These are phyloP conservation scores for Microbotryum violaceum DNA, from an alignment of 1,284 basidiomycete genomes.

Conservation along the genomic window DNA sequence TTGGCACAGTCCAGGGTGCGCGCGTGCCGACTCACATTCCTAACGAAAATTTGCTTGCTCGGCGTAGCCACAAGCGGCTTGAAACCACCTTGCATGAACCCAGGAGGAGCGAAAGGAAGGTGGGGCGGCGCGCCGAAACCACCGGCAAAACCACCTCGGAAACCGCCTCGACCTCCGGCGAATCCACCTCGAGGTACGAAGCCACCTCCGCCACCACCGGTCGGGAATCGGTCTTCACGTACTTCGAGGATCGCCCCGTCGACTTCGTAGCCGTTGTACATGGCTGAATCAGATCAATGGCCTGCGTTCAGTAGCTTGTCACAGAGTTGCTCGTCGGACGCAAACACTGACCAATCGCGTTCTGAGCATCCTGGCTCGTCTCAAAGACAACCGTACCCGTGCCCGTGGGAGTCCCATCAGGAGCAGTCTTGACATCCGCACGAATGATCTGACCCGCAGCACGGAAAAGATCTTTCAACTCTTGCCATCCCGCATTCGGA, in stretches of 20 bases:
- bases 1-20: neutral
- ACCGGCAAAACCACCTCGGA: conserved; percentile 38
- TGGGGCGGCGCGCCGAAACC: conserved; percentile 9
- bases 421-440: conserved; percentile 84
- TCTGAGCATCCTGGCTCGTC: conserved; percentile 77
- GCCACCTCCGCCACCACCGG: conserved; percentile 84
- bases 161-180: conserved; percentile 22
- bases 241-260: conserved; percentile 87
- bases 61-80: conserved; percentile 53
- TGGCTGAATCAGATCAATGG: conserved; percentile 48
- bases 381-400: conserved; percentile 81
- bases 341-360: conserved; percentile 69
- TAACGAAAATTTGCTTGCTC: conserved; percentile 92
- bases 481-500: conserved; percentile 93
- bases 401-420: conserved; percentile 77
- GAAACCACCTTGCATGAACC: no score
- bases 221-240: conserved; percentile 81
- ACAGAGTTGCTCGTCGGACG: neutral
- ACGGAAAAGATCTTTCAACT: conserved; percentile 91
- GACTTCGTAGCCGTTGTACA: conserved; percentile 93
- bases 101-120: no score
- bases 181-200: conserved; percentile 49
- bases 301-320: neutral
- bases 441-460: conserved; percentile 86
- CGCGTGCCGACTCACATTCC: conserved; percentile 63